Conservation (phyloP, 306 rosid species). For the Parietaria judaica region DNA sequence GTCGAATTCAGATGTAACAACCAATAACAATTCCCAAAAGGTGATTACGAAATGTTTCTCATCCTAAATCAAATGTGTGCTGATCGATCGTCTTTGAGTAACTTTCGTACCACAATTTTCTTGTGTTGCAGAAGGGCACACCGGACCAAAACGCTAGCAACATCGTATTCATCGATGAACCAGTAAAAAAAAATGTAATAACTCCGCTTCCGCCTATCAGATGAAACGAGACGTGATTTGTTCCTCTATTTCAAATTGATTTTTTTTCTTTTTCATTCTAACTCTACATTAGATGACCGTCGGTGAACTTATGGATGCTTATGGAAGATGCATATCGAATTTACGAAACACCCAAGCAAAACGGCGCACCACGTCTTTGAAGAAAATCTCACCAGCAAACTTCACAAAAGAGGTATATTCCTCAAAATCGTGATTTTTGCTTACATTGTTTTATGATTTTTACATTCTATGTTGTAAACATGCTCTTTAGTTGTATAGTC, state of each 20-base stretch:
- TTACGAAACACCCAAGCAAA: constrained; percentile 53
- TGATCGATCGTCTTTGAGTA: constrained; percentile 20
- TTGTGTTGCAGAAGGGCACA: constrained; percentile 57
- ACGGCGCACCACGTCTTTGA: constrained; percentile 58
- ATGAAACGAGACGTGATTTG: constrained; percentile 11
- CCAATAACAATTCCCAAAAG: constrained; percentile 44
- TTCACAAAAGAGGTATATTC: constrained; percentile 67
- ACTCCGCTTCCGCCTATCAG: constrained; percentile 6
- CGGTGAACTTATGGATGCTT: constrained; percentile 61
- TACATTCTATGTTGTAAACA: background rate
- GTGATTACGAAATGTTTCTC: constrained; percentile 33
- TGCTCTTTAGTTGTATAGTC: background rate
- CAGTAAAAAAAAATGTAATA: constrained; percentile 44
- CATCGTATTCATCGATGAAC: constrained; percentile 39
- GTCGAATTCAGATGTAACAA: constrained; percentile 40
- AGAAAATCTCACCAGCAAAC: constrained; percentile 75
- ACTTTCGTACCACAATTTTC: constrained; percentile 27
- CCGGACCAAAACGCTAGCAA: constrained; percentile 27
- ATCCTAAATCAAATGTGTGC: constrained; percentile 5
- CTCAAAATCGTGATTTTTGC: constrained; percentile 6
- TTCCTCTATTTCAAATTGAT: constrained; percentile 18
- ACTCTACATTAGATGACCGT: constrained; percentile 64
- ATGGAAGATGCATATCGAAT: constrained; percentile 71
- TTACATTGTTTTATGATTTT: constrained; percentile 10
- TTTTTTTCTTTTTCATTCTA: constrained; percentile 22